Evolutionary conservation across 352 stramenopile species (phyloP), one percentile per base, ranked within the genome.

Genomic region (Plasmopara muralis): DNA sequence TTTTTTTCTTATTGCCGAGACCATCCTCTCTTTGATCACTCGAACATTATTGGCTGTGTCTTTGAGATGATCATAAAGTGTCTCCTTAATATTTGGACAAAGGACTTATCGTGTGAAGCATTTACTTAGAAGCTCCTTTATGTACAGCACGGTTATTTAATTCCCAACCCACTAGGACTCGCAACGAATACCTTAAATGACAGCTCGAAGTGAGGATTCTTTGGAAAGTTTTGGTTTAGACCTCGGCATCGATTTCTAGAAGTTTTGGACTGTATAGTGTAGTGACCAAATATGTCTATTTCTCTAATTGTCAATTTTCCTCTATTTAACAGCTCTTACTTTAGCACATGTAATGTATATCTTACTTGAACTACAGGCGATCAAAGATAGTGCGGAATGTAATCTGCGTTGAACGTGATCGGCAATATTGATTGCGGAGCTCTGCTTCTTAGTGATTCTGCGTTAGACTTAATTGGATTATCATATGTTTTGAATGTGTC

Each of bases 291-390:
- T 7, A 43, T 2, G 39, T 43, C 15, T 28, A 7, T 43, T 20
- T 9, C n/a, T 28, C 39, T 3, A 43, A 43, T 43, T 10, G 20
- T 25, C 20, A 43, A 43, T 43, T 43, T 14, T 25, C 39, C 39
- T 43, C 15, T 43, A 25, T 43, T 43, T 20, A 43, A 43, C 28
- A 43, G 2, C 13, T 43, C 39, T 43, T 43, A 28, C 39, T 43
- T 43, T 43, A 43, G 6, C 4, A 2, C 14, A 20, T 20, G 9
- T 13, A 43, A 25, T 43, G 39, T 7, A 5, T 29, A 43, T 25
- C 39, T 43, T 28, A 43, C 39, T 28, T 2, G 5, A 12, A 20
- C 39, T 28, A 43, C n/a, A 43, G 13, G 39, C 39, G 39, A 43
- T 43, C 39, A 20, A 43, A 20, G n/a, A 20, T 43, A n/a, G n/a